Percentiles rank a stretch among this genome's conserved stretches.
phyloP scores from a whole-genome alignment of 495 filamentous ascomycete genomes.

The Parathielavia hyrcaniae region DNA sequence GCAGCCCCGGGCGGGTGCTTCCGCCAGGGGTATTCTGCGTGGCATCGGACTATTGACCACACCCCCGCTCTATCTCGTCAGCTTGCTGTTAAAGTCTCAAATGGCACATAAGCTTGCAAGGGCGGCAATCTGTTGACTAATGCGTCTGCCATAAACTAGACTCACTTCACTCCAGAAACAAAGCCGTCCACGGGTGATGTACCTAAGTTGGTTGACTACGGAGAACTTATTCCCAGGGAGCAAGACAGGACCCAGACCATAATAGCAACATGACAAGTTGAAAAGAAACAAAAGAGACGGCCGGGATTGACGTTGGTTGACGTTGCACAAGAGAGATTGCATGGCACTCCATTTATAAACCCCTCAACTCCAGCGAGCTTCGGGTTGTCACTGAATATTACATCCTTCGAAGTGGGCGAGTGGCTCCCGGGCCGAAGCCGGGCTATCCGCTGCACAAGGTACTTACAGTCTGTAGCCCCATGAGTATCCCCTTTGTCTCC shows the following conservation, averaged over 20 bases:
- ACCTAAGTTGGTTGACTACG: too few species aligned
- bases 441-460: neutral
- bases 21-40: constrained; percentile 1
- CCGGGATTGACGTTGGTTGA: too few species aligned
- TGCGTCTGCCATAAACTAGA: too few species aligned
- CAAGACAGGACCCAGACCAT: neutral
- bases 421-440: neutral
- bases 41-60: constrained; percentile 1
- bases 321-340: neutral
- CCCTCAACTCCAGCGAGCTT: neutral
- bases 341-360: neutral
- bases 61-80: constrained; percentile 1
- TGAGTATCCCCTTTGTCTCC: neutral
- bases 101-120: neutral
- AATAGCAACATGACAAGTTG: too few species aligned
- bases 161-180: too few species aligned
- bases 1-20: constrained; percentile 1
- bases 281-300: neutral
- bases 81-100: neutral
- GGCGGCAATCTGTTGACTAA: too few species aligned
- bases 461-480: neutral
- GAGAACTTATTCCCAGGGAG: too few species aligned
- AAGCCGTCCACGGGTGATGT: too few species aligned
- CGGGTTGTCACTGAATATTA: neutral
- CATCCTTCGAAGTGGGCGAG: neutral